A percentile compares a stretch with the other conserved stretches of the same genome.
These are phyloP conservation scores for Suillus weaverae DNA, from an alignment of 768 basidiomycete genomes.

Conservation along the genomic window DNA sequence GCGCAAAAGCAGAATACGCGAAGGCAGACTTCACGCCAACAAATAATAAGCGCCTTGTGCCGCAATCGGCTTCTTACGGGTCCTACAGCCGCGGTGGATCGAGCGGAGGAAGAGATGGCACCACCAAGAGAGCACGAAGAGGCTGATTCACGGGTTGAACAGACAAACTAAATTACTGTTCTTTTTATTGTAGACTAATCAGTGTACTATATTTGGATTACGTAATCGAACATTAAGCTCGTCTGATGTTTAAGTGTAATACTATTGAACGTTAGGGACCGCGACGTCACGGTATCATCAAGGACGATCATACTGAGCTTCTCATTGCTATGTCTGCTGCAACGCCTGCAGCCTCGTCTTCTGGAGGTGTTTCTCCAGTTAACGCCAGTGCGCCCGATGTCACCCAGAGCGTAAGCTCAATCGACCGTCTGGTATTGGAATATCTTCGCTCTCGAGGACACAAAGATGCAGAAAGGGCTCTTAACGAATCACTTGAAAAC, in stretches of 20 bases:
- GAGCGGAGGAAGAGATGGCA: background rate
- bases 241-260: too few relatives aligned
- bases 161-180: background rate
- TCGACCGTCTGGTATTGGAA: conserved; percentile 46
- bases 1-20: conserved; percentile 36
- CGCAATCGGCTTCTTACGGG: conserved; percentile 4
- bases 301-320: background rate
- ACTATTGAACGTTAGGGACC: background rate
- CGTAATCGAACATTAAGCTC: background rate
- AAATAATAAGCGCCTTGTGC: conserved; percentile 13
- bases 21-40: conserved; percentile 12
- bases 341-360: conserved; percentile 37
- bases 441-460: conserved; percentile 50
- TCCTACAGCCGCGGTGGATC: background rate
- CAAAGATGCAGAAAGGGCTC: conserved; percentile 42
- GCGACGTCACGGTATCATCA: background rate
- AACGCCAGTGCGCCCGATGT: conserved; percentile 28
- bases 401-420: conserved; percentile 18
- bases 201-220: background rate
- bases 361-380: conserved; percentile 32
- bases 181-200: background rate
- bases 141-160: background rate
- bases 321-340: conserved; percentile 27
- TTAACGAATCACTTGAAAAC: conserved; percentile 41
- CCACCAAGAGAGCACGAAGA: conserved; percentile 11